Conservation (phyloP, 352 stramenopile genomes). For the Globisporangium middletonii region DNA sequence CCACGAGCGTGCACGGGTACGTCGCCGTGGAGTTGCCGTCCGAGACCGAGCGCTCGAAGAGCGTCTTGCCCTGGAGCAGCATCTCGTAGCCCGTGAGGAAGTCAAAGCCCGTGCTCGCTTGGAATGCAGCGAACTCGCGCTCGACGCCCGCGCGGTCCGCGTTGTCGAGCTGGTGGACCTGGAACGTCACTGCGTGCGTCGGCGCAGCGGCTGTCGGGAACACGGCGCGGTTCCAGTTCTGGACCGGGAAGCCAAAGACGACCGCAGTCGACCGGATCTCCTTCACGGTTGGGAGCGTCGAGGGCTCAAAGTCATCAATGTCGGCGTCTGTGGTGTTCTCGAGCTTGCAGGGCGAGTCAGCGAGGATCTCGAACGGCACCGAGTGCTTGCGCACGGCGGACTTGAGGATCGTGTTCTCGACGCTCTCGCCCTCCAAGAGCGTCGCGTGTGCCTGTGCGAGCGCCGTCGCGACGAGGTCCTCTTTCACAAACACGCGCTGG, state of each 20-base stretch:
- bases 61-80: conserved; percentile 9
- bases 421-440: background rate
- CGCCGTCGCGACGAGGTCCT: conserved; percentile 4
- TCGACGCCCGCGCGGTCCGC: background rate
- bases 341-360: conserved; percentile 2
- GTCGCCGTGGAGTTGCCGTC: conserved; percentile 3
- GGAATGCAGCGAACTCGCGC: conserved; percentile 1
- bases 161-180: background rate
- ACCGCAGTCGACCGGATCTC: conserved; percentile 6
- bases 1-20: conserved; percentile 10
- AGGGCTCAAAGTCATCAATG: background rate
- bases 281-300: conserved; percentile 4
- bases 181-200: background rate
- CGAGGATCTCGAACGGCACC: conserved; percentile 9
- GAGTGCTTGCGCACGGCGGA: conserved; percentile 3
- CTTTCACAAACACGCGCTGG: conserved; percentile 7
- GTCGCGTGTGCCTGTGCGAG: conserved; percentile 1
- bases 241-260: conserved; percentile 6
- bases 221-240: conserved; percentile 8
- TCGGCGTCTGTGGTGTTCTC: background rate
- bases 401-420: conserved; percentile 12
- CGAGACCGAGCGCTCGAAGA: conserved; percentile 6
- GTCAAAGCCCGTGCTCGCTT: background rate
- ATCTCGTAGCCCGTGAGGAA: conserved; percentile 10
- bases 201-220: background rate